Evolutionary conservation across 2,329 filamentous ascomycete species (phyloP), one percentile per base, ranked within the genome.

Genomic region (Botryotinia calthae): DNA sequence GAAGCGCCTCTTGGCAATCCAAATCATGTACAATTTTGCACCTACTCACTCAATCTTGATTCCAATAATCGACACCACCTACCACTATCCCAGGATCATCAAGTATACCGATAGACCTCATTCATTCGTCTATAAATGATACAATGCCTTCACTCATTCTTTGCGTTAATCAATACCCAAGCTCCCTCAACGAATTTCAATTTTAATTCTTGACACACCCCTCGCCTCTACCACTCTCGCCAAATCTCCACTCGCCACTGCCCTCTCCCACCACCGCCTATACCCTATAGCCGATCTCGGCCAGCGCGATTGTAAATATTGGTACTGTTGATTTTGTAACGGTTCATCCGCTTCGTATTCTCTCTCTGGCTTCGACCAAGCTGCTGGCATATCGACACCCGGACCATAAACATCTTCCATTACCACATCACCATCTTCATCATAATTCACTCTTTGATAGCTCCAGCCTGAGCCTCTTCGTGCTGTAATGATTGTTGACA

Each of bases 161-260:
- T 44, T 46, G 18, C 20, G 22, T 18, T 10, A 2, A 61, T 31
- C 51, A 56, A 56, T 31, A 18, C n/a, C n/a, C 51, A 56, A 56
- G 18, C 18, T 12, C 5, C 16, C 1, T 73, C 31, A 69, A 67
- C 46, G 34, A 74, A 68, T 70, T 34, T 61, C 65, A 67, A 66
- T 70, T n/a, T 70, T 71, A 64, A 73, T 72, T 54, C 63, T 66
- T 31, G 72, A 56, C 22, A 67, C 56, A 10, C 69, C 51, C 40
- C 77, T 79, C 34, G 81, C 70, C 68, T 82, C 80, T 73, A 82
- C 82, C 22, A 82, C 79, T 4, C 48, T 68, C n/a, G 65, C 48
- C 58, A 82, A 72, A 73, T 81, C 80, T 34, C 70, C 71, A 71
- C 40, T 58, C 51, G n/a, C 72, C 64, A 34, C 62, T 6, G 58